phyloP scores from a whole-genome alignment of 1,139 yeast species.

The Wickerhamomyces sp. region DNA sequence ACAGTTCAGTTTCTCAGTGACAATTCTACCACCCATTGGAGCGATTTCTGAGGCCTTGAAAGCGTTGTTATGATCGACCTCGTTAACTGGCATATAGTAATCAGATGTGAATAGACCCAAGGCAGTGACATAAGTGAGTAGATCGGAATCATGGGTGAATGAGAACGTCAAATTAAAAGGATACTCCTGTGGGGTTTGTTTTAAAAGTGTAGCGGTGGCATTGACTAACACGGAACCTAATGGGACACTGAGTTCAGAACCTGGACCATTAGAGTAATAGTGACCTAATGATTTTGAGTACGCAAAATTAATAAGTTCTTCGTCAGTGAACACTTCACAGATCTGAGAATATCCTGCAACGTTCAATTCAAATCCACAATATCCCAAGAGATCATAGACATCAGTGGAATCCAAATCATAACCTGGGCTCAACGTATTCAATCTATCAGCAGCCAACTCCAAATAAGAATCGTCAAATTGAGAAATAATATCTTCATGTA shows the following conservation, averaged over 20 bases:
- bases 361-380: conserved; percentile 56
- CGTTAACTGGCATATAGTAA: conserved; percentile 28
- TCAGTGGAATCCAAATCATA: conserved; percentile 38
- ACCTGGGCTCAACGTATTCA: conserved; percentile 37
- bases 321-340: conserved; percentile 48
- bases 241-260: conserved; percentile 38
- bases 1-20: conserved; percentile 46
- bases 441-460: conserved; percentile 32
- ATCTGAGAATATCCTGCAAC: conserved; percentile 49
- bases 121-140: conserved; percentile 44
- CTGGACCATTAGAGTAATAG: conserved; percentile 52
- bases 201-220: conserved; percentile 31
- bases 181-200: conserved; percentile 17
- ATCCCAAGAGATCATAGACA: conserved; percentile 37
- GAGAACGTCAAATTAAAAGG: conserved; percentile 34
- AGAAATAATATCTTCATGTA: conserved; percentile 19
- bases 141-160: conserved; percentile 58
- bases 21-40: conserved; percentile 56
- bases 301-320: conserved; percentile 46
- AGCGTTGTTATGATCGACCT: conserved; percentile 36
- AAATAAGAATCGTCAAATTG: conserved; percentile 27
- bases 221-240: conserved; percentile 48
- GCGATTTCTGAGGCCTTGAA: conserved; percentile 41
- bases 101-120: conserved; percentile 43
- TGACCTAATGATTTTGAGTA: conserved; percentile 42